Percentiles rank a stretch among this genome's conserved stretches.
These are phyloP conservation scores for Skeletonema marinoi DNA, from an alignment of 108 stramenopile genomes.

Conservation along the genomic window DNA sequence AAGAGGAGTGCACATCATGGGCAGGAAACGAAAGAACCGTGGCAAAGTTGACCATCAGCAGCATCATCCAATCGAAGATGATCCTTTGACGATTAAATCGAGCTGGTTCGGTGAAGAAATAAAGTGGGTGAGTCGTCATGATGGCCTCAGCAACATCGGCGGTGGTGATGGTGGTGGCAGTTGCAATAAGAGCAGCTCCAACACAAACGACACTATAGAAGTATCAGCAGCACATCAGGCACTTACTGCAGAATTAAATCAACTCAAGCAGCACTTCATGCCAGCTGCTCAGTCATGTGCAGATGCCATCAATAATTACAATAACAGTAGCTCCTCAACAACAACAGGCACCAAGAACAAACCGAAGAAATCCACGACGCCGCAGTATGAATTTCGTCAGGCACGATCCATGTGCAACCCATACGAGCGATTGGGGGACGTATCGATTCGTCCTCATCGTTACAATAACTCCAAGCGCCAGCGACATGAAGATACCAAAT, in stretches of 20 bases:
- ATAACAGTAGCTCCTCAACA: background rate
- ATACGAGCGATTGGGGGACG: constrained; percentile 67
- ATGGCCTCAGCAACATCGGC: background rate
- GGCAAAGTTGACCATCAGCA: background rate
- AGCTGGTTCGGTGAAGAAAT: constrained; percentile 1
- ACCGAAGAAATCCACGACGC: background rate
- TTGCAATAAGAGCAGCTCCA: background rate
- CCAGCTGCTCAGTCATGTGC: constrained; percentile 62
- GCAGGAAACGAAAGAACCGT: background rate
- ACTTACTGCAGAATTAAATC: constrained; percentile 11
- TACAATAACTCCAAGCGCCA: constrained; percentile 34
- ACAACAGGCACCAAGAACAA: background rate
- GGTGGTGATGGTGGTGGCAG: background rate
- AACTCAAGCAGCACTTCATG: constrained; percentile 60
- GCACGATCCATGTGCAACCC: constrained; percentile 76
- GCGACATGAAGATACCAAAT: constrained; percentile 14
- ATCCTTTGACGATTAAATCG: background rate
- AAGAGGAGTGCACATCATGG: background rate
- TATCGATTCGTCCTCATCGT: background rate
- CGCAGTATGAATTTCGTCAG: constrained; percentile 53
- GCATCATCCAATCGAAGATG: background rate
- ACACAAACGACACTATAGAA: too few relatives aligned
- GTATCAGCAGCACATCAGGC: background rate
- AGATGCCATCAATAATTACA: constrained; percentile 8
- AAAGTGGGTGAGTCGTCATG: background rate